Evolutionary conservation across 176 grass and related monocot species (phyloP).

Genomic region (Carex parvula): DNA sequence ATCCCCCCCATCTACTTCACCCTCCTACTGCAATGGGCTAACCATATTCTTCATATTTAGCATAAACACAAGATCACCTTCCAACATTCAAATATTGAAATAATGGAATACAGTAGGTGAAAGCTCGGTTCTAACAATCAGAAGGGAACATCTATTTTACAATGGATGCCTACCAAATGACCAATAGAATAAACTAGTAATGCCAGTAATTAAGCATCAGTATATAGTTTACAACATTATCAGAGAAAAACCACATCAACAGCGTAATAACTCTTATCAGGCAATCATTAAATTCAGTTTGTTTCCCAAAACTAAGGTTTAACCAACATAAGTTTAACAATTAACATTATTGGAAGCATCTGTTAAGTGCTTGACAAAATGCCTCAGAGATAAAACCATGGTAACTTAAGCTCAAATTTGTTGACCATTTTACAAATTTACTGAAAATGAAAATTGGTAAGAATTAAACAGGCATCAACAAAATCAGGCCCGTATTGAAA

Average conservation of each 20-base stretch:
- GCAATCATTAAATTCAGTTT: background rate
- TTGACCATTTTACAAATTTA: background rate
- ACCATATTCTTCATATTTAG: background rate
- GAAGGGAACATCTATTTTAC: background rate
- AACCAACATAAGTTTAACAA: background rate
- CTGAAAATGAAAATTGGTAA: background rate
- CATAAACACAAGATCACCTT: background rate
- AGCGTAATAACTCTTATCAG: background rate
- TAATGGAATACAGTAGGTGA: background rate
- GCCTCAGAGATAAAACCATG: background rate
- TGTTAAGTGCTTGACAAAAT: background rate
- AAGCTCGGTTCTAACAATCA: background rate
- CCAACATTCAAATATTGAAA: background rate
- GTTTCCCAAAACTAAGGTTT: background rate
- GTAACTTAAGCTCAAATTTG: background rate
- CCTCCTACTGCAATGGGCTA: background rate
- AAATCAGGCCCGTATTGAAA: background rate
- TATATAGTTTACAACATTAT: background rate
- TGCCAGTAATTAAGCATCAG: background rate
- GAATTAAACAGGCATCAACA: background rate
- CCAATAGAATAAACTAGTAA: background rate
- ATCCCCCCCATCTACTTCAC: background rate
- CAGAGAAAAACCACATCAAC: background rate
- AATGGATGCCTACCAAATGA: background rate
- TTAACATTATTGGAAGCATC: slow-evolving; percentile 12